A percentile compares a stretch with the other conserved stretches of the same genome.
Conservation (phyloP, 305 asterid species). For the Coffea humblotiana region DNA sequence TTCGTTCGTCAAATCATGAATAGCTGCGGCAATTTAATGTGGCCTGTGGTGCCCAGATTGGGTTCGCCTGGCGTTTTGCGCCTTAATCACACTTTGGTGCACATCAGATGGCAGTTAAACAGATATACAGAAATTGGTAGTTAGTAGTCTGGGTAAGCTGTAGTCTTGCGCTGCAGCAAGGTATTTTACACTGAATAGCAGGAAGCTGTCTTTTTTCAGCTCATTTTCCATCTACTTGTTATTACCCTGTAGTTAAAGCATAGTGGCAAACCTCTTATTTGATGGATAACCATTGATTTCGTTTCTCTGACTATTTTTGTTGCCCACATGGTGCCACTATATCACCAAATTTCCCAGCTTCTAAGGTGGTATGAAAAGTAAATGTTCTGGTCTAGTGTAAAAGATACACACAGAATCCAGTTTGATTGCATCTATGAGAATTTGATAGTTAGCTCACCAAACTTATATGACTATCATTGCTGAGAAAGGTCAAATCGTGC, state of each 20-base stretch:
- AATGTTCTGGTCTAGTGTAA: background rate
- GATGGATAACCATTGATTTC: background rate
- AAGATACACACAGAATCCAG: background rate
- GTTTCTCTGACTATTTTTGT: background rate
- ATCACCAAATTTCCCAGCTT: background rate
- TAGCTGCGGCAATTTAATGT: background rate
- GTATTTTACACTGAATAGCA: background rate
- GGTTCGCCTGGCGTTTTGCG: background rate
- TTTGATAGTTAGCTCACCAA: background rate
- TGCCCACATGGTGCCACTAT: background rate
- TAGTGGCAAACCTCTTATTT: background rate
- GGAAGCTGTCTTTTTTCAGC: conserved; percentile 1
- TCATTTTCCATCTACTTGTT: background rate
- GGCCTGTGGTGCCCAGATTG: background rate
- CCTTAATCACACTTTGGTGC: background rate
- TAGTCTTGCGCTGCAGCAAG: background rate
- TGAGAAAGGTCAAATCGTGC: background rate
- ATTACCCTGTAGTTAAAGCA: background rate
- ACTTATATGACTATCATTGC: background rate
- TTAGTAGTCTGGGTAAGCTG: background rate
- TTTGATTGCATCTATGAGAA: background rate
- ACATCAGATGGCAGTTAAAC: conserved; percentile 5
- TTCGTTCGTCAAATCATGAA: background rate
- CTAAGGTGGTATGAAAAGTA: background rate
- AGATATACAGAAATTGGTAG: conserved; percentile 5